Percentiles rank a stretch among this genome's conserved stretches.
These are phyloP conservation scores for Dactylellina parvicollis DNA, from an alignment of 2,329 filamentous ascomycete species.

Conservation along the genomic window DNA sequence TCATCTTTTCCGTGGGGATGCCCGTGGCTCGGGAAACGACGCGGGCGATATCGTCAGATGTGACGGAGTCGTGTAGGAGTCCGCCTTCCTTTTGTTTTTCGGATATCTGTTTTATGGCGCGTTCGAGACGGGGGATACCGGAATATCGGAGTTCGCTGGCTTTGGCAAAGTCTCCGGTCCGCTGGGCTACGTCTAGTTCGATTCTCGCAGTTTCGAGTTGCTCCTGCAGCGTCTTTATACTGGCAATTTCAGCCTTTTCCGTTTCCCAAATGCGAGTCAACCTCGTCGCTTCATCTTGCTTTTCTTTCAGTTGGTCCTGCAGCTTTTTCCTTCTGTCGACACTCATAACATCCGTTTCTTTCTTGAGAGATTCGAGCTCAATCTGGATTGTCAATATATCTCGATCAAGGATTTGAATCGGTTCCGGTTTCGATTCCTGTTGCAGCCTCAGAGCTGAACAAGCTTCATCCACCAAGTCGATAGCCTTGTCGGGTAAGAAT, in stretches of 20 bases:
- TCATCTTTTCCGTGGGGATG: conserved; percentile 91
- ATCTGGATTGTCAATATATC: conserved; percentile 98
- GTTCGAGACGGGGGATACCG: conserved; percentile 81
- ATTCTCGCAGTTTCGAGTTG: conserved; percentile 86
- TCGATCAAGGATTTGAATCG: conserved; percentile 89
- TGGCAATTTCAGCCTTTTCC: conserved; percentile 84
- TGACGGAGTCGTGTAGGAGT: conserved; percentile 93
- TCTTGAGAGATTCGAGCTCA: conserved; percentile 90
- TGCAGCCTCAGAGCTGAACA: conserved; percentile 88
- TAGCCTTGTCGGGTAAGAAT: conserved; percentile 95
- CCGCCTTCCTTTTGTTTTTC: conserved; percentile 64
- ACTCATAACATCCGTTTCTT: conserved; percentile 90
- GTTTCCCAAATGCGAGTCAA: conserved; percentile 89
- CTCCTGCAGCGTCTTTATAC: conserved; percentile 85
- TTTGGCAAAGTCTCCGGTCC: conserved; percentile 85
- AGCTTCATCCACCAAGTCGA: conserved; percentile 95
- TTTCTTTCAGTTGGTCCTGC: conserved; percentile 77
- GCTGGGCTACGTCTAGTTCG: conserved; percentile 86
- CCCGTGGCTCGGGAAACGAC: conserved; percentile 92
- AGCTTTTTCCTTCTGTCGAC: conserved; percentile 87
- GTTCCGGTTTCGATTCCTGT: conserved; percentile 95
- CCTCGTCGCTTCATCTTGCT: conserved; percentile 78
- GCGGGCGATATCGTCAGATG: conserved; percentile 88
- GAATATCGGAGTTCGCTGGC: conserved; percentile 93
- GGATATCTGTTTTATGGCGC: conserved; percentile 80